These are phyloP conservation scores for Fraxinus cuspidata DNA, from an alignment of 257 asterid species.

Conservation along the genomic window DNA sequence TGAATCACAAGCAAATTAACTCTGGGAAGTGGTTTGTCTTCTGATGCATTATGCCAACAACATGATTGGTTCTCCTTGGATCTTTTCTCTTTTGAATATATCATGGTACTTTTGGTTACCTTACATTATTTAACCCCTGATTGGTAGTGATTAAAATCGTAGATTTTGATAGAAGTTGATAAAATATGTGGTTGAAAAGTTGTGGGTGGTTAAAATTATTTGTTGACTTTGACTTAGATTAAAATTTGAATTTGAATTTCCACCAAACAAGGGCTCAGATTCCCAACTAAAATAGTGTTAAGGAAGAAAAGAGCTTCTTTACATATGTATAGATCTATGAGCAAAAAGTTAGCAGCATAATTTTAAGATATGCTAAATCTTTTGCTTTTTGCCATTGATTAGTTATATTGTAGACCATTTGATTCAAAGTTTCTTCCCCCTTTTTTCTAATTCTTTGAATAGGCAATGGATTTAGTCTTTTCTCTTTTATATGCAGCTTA, in stretches of 20 bases:
- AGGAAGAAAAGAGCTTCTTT: neutral
- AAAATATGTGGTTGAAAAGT: too few relatives aligned
- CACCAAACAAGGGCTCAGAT: too few relatives aligned
- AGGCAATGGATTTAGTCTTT: neutral
- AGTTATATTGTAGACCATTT: neutral
- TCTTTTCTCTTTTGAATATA: neutral
- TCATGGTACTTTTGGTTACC: neutral
- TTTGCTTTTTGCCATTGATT: neutral
- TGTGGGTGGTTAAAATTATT: too few relatives aligned
- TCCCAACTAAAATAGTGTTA: too few relatives aligned
- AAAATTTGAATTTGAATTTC: too few relatives aligned
- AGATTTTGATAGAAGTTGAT: too few relatives aligned
- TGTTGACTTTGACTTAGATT: too few relatives aligned
- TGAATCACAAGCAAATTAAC: neutral
- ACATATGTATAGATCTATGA: neutral
- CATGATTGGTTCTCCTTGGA: neutral
- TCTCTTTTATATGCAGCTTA: slow-evolving; percentile 50
- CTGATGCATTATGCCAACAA: neutral
- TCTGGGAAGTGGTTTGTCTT: neutral
- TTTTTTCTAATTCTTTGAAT: neutral
- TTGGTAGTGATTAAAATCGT: too few relatives aligned
- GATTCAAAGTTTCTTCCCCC: neutral
- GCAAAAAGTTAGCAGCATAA: neutral
- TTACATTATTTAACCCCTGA: neutral
- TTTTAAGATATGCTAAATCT: neutral